Conservation (phyloP, 2,329 filamentous ascomycete species). For the Pestalotiopsis sp. region DNA sequence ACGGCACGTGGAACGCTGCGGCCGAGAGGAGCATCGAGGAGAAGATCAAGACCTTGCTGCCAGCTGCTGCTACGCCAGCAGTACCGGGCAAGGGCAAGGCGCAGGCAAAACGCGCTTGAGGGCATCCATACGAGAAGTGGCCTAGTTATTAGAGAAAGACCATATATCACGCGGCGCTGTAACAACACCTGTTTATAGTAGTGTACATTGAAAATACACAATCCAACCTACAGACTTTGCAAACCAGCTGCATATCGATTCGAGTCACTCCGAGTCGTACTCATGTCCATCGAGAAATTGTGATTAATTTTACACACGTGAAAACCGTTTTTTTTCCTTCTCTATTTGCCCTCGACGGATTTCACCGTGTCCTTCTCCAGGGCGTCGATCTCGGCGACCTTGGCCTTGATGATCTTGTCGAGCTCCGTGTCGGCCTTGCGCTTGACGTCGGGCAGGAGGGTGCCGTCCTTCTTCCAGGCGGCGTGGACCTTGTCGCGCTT, state of each 20-base stretch:
- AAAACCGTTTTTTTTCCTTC: neutral
- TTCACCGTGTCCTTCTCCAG: constrained; percentile 52
- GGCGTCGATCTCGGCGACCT: constrained; percentile 51
- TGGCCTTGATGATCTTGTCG: constrained; percentile 44
- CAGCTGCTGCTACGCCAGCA: constrained; percentile 5
- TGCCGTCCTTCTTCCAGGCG: constrained; percentile 48
- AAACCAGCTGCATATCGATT: neutral
- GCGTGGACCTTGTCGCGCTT: constrained; percentile 51
- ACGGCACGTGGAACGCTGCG: constrained; percentile 31
- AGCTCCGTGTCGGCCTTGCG: constrained; percentile 46
- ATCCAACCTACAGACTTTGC: neutral
- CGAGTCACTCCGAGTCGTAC: neutral
- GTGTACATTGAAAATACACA: constrained; percentile 22
- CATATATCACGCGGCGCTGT: constrained; percentile 20
- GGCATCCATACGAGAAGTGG: neutral
- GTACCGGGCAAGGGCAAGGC: constrained; percentile 8
- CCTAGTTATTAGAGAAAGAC: neutral
- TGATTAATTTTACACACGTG: neutral
- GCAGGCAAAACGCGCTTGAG: constrained; percentile 19
- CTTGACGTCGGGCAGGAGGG: constrained; percentile 46
- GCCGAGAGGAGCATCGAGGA: constrained; percentile 26
- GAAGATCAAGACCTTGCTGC: constrained; percentile 29
- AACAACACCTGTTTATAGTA: constrained; percentile 22
- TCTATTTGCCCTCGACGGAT: constrained; percentile 25
- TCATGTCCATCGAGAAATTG: neutral